phyloP scores from a whole-genome alignment of 495 filamentous ascomycete genomes.

The Talaromyces stipitatus region DNA sequence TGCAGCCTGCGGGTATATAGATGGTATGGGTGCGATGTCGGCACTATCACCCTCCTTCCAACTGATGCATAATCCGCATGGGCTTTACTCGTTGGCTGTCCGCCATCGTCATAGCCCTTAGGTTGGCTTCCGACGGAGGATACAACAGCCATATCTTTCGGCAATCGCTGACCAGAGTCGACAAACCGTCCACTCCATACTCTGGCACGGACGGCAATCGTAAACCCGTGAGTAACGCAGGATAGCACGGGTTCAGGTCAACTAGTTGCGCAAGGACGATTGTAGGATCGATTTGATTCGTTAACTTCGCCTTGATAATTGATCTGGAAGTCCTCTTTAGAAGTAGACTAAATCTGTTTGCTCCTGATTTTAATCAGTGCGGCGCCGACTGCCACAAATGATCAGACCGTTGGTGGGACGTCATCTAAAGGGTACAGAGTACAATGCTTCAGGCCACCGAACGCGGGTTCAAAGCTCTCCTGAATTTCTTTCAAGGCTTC shows the following conservation, averaged over 20 bases:
- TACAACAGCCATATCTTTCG: constrained; percentile 13
- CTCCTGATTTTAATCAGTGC: neutral
- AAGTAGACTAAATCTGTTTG: neutral
- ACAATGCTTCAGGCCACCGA: neutral
- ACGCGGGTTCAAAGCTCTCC: neutral
- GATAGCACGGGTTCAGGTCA: constrained; percentile 1
- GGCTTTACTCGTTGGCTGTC: constrained; percentile 9
- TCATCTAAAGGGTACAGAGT: neutral
- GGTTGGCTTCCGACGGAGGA: constrained; percentile 11
- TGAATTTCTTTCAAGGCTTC: neutral
- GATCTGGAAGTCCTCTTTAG: constrained; percentile 1
- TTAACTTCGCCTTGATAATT: constrained; percentile 8
- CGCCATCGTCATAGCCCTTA: constrained; percentile 4
- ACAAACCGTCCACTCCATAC: constrained; percentile 11
- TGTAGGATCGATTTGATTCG: neutral
- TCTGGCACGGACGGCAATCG: constrained; percentile 6
- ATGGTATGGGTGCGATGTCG: constrained; percentile 10
- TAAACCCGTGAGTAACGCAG: constrained; percentile 7
- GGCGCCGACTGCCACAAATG: constrained; percentile 1
- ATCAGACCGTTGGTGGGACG: neutral
- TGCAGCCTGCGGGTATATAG: constrained; percentile 9
- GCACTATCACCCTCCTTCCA: constrained; percentile 12
- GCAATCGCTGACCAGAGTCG: constrained; percentile 10
- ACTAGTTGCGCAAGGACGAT: constrained; percentile 8
- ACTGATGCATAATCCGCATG: neutral